A percentile compares a stretch with the other conserved stretches of the same genome.
Conservation (phyloP, 148 eudicot genomes). For the Cornus kousa region DNA sequence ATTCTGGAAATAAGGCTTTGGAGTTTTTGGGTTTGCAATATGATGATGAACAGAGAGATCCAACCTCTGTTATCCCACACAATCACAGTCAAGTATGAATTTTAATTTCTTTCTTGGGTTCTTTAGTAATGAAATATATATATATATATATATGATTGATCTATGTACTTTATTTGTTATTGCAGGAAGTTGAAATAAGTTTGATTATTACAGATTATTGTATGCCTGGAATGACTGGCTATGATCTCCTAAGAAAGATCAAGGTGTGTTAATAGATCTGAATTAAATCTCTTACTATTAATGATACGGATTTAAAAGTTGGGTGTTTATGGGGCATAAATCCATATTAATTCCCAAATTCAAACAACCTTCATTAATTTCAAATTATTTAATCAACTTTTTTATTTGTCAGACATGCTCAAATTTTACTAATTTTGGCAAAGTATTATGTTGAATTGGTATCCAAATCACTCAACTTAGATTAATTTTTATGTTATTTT, state of each 20-base stretch:
- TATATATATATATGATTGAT: too few species aligned
- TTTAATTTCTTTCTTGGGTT: neutral
- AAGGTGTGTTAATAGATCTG: conserved; percentile 34
- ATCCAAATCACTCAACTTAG: neutral
- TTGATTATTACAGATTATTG: conserved; percentile 66
- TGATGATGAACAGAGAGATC: conserved; percentile 18
- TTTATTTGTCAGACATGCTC: too few species aligned
- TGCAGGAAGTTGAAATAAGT: conserved; percentile 48
- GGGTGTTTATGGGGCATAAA: too few species aligned
- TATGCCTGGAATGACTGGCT: conserved; percentile 75
- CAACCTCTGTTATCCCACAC: conserved; percentile 15
- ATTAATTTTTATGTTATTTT: conserved; percentile 6
- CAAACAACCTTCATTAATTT: too few species aligned
- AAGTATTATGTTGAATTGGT: too few species aligned
- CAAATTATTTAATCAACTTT: too few species aligned
- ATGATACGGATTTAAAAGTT: too few species aligned
- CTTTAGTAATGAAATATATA: too few species aligned
- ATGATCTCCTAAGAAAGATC: conserved; percentile 56
- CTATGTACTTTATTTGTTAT: too few species aligned
- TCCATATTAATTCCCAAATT: too few species aligned
- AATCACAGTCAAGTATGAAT: neutral
- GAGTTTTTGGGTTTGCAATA: conserved; percentile 54
- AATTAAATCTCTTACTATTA: neutral
- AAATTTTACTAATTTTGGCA: too few species aligned
- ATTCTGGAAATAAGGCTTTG: conserved; percentile 69